Evolutionary conservation across 2,329 filamentous ascomycete species (phyloP).

Genomic region (Albifimbria verrucaria): DNA sequence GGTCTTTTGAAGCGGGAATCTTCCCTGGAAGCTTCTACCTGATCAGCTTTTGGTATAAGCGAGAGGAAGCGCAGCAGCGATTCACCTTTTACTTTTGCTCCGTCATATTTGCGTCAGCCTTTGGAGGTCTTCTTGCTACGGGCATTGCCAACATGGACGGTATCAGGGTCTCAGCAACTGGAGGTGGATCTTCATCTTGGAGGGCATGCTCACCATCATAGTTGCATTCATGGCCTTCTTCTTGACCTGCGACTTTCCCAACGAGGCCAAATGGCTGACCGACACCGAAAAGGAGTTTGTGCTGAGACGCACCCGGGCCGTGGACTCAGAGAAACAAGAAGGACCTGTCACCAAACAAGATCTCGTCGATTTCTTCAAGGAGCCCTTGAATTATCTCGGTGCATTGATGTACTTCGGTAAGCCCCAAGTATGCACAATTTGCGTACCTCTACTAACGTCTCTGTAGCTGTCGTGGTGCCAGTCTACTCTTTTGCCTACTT

Average conservation of each 20-base stretch:
- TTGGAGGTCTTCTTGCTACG: constrained; percentile 64
- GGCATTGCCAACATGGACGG: constrained; percentile 64
- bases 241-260: constrained; percentile 73
- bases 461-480: constrained; percentile 31
- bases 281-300: constrained; percentile 47
- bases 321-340: constrained; percentile 38
- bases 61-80: constrained; percentile 34
- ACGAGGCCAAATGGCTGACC: constrained; percentile 65
- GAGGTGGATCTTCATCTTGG: constrained; percentile 60
- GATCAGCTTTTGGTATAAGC: constrained; percentile 62
- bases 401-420: constrained; percentile 43
- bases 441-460: neutral
- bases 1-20: constrained; percentile 33
- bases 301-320: constrained; percentile 34
- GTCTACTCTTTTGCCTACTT: constrained; percentile 51
- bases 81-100: constrained; percentile 65
- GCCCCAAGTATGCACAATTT: constrained; percentile 23
- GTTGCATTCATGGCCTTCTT: constrained; percentile 63
- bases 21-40: constrained; percentile 58
- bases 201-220: constrained; percentile 63
- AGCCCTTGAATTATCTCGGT: constrained; percentile 66
- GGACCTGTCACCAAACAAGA: constrained; percentile 16
- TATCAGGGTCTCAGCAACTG: constrained; percentile 49
- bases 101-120: constrained; percentile 63
- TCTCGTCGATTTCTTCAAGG: constrained; percentile 64